phyloP scores from a whole-genome alignment of 495 filamentous ascomycete genomes.

The Tuber melanosporum region DNA sequence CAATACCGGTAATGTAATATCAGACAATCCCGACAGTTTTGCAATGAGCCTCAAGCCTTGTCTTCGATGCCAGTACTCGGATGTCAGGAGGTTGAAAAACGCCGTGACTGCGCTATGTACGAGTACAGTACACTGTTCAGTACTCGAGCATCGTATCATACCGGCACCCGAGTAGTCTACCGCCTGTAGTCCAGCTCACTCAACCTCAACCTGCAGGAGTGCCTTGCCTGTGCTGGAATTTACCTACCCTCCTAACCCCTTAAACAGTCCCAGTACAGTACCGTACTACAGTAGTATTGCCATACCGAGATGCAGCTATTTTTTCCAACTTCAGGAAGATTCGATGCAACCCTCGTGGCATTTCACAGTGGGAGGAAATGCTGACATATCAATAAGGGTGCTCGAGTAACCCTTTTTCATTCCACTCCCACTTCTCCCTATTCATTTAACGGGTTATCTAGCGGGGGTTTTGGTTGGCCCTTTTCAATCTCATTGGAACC shows the following conservation, averaged over 20 bases:
- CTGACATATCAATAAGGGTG: neutral
- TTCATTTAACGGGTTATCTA: neutral
- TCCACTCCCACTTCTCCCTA: neutral
- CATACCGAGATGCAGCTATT: neutral
- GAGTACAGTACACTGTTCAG: neutral
- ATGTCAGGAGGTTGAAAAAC: neutral
- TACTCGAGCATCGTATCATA: neutral
- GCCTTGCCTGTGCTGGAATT: neutral
- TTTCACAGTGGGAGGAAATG: neutral
- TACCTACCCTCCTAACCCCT: neutral
- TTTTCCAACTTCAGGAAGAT: neutral
- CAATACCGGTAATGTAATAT: neutral
- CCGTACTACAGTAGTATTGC: too few species aligned
- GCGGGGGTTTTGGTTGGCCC: neutral
- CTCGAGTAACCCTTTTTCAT: neutral
- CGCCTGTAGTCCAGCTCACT: neutral
- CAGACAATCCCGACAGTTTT: neutral
- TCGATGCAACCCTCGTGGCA: conserved; percentile 5
- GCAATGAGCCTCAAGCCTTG: neutral
- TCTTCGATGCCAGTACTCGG: neutral
- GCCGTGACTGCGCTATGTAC: neutral
- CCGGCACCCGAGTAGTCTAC: neutral
- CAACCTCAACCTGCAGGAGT: neutral
- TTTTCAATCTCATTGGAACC: neutral
- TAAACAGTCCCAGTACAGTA: neutral